Percentiles rank a stretch among this genome's conserved stretches.
Evolutionary conservation across 345 rosid genomes (phyloP).

Genomic region (Sapria himalayana): DNA sequence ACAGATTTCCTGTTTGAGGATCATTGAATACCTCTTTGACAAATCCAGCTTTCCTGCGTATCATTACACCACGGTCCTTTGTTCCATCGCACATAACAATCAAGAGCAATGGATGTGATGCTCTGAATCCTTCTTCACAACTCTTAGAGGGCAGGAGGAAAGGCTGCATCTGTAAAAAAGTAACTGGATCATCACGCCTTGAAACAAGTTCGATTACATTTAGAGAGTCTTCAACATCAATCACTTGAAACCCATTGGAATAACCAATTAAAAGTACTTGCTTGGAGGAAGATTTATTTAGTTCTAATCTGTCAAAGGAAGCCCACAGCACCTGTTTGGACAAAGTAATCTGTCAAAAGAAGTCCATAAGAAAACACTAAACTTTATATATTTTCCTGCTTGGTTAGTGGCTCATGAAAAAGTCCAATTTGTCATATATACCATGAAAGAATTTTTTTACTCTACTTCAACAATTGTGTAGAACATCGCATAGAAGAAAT

Average conservation of each 20-base stretch:
- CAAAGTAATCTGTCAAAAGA: constrained; percentile 9
- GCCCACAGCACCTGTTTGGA: constrained; percentile 67
- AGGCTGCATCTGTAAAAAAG: constrained; percentile 75
- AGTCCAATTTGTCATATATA: too few species aligned
- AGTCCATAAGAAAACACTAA: background rate
- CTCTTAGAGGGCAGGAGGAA: constrained; percentile 59
- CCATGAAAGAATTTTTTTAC: too few species aligned
- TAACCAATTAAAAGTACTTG: constrained; percentile 75
- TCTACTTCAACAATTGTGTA: too few species aligned
- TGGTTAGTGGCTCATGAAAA: too few species aligned
- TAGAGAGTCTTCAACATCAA: constrained; percentile 68
- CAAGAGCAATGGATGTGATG: constrained; percentile 80
- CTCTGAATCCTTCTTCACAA: constrained; percentile 52
- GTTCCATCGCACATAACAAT: constrained; percentile 84
- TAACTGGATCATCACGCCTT: constrained; percentile 68
- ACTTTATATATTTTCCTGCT: too few species aligned
- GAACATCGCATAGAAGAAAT: too few species aligned
- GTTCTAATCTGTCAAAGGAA: constrained; percentile 59
- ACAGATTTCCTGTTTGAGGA: constrained; percentile 27
- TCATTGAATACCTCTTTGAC: constrained; percentile 37
- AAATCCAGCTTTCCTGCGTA: constrained; percentile 36
- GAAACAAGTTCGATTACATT: constrained; percentile 65
- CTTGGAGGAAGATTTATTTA: constrained; percentile 33
- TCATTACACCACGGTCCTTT: constrained; percentile 18
- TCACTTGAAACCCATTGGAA: constrained; percentile 82